A percentile compares a stretch with the other conserved stretches of the same genome.
These are phyloP conservation scores for Cadophora luteo-olivacea DNA, from an alignment of 2,329 filamentous ascomycete genomes.

Conservation along the genomic window DNA sequence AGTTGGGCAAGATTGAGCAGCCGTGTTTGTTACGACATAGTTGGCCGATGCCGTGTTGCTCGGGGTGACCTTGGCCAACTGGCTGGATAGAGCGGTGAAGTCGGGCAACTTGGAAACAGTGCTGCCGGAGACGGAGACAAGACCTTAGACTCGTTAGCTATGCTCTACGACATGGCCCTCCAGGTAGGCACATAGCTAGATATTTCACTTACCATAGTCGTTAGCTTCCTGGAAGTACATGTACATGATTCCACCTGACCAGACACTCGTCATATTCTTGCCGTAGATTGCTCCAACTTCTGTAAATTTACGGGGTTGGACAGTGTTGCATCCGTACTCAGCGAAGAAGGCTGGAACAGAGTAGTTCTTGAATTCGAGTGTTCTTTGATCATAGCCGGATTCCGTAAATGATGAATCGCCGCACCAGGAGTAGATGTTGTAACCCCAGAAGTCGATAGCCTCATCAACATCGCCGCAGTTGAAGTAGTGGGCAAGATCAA, in stretches of 20 bases:
- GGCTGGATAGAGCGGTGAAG: slow-evolving; percentile 74
- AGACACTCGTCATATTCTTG: slow-evolving; percentile 80
- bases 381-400: slow-evolving; percentile 84
- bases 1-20: slow-evolving; percentile 73
- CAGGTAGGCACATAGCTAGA: not conserved
- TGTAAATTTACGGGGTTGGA: slow-evolving; percentile 74
- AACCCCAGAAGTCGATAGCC: slow-evolving; percentile 96
- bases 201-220: slow-evolving; percentile 71
- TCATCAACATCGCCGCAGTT: slow-evolving; percentile 76
- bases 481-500: slow-evolving; percentile 88
- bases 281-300: slow-evolving; percentile 86
- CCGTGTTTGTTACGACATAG: slow-evolving; percentile 78
- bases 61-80: slow-evolving; percentile 73
- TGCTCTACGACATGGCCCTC: not conserved
- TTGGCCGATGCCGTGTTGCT: slow-evolving; percentile 66
- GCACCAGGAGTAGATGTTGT: slow-evolving; percentile 99
- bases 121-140: slow-evolving; percentile 67
- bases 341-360: slow-evolving; percentile 97
- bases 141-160: slow-evolving; percentile 54
- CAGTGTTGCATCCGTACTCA: slow-evolving; percentile 93
- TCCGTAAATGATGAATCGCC: slow-evolving; percentile 77
- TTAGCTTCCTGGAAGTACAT: slow-evolving; percentile 96
- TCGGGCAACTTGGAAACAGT: slow-evolving; percentile 73
- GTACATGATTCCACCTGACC: slow-evolving; percentile 97
- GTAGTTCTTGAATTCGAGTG: slow-evolving; percentile 86